Percentiles rank a stretch among this genome's conserved stretches.
Conservation (phyloP, 75 land plant genomes). For the Adiantum capillusveneris region DNA sequence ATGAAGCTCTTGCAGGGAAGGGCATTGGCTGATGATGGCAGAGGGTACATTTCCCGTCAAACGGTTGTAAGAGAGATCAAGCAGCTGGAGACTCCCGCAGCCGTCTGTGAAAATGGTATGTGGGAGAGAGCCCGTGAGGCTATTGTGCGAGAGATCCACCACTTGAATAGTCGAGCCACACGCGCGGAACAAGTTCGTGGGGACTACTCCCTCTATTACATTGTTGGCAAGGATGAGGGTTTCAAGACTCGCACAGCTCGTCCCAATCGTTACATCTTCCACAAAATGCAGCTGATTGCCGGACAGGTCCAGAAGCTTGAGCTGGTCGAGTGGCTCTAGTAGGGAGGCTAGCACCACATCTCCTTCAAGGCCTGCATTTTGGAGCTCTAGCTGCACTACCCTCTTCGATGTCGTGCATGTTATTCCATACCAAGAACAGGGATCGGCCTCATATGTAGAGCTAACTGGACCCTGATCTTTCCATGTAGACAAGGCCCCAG, state of each 20-base stretch:
- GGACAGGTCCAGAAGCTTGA: slow-evolving; percentile 37
- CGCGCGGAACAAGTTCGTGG: slow-evolving; percentile 1
- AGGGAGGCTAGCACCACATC: slow-evolving; percentile 14
- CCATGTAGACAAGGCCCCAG: slow-evolving; percentile 43
- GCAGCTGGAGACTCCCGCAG: slow-evolving; percentile 21
- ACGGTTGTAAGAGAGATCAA: slow-evolving; percentile 73
- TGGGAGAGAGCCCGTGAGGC: slow-evolving; percentile 30
- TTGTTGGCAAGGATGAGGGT: too few relatives aligned
- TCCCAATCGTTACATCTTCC: slow-evolving; percentile 20
- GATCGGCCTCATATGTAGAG: slow-evolving; percentile 35
- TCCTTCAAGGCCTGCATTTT: slow-evolving; percentile 23
- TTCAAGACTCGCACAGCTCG: slow-evolving; percentile 5
- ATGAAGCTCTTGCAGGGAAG: slow-evolving; percentile 28
- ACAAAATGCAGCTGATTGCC: slow-evolving; percentile 22
- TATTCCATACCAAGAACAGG: slow-evolving; percentile 56
- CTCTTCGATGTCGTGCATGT: slow-evolving; percentile 38
- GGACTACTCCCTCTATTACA: too few relatives aligned
- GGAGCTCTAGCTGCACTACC: slow-evolving; percentile 41
- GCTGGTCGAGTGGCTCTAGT: slow-evolving; percentile 33
- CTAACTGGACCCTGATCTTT: slow-evolving; percentile 23
- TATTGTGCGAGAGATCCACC: slow-evolving; percentile 40
- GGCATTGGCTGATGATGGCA: slow-evolving; percentile 31
- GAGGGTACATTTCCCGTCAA: slow-evolving; percentile 52
- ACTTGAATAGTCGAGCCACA: slow-evolving; percentile 7
- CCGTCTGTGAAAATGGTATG: slow-evolving; percentile 27